Conservation (phyloP, 441 rosid genomes). For the Mallotus repandus region DNA sequence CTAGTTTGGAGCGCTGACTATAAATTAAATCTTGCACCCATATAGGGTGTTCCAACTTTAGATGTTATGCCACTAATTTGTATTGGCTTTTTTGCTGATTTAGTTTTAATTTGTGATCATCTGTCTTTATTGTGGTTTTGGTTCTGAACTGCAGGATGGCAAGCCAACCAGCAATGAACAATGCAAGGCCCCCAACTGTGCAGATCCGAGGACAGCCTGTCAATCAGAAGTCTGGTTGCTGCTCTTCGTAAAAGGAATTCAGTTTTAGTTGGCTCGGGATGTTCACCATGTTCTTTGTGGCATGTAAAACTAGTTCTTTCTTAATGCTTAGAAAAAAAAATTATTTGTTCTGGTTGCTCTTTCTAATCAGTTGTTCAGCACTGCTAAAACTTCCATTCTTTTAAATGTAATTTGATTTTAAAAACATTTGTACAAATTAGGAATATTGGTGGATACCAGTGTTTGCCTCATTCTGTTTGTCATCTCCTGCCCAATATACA, state of each 20-base stretch:
- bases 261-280: conserved; percentile 15
- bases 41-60: background rate
- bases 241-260: conserved; percentile 53
- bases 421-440: conserved; percentile 52
- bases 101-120: background rate
- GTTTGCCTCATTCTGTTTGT: conserved; percentile 21
- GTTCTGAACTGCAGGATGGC: conserved; percentile 58
- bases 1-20: background rate
- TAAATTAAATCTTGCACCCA: no score
- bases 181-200: conserved; percentile 80
- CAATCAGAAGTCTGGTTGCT: conserved; percentile 86
- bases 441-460: conserved; percentile 31
- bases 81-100: background rate
- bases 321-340: conserved; percentile 23
- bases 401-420: conserved; percentile 42
- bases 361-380: conserved; percentile 22
- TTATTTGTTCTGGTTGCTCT: conserved; percentile 23
- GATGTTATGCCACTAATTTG: background rate
- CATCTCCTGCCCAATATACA: no score
- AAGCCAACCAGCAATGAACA: conserved; percentile 82
- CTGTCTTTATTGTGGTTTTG: background rate
- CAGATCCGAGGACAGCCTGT: conserved; percentile 89
- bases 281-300: conserved; percentile 28
- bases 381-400: conserved; percentile 43
- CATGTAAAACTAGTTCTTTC: conserved; percentile 51